Base-by-base conservation (phyloP, 441 rosid genomes). In the Erysimum cheiri region DNA sequence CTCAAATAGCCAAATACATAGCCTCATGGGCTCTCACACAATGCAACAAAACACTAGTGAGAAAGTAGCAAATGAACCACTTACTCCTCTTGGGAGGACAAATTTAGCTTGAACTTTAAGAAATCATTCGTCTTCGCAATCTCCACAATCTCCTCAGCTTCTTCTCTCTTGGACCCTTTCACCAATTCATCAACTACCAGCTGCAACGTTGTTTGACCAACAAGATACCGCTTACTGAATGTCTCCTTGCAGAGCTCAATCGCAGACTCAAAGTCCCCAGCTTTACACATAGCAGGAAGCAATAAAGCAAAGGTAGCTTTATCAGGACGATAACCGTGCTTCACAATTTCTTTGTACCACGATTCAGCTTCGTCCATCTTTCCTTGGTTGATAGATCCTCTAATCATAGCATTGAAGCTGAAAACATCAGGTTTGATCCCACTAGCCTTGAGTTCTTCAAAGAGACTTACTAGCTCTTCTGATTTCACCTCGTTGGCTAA, bases 81-180 rank as follows among this genome's bases (percentile, higher is more conserved):
- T 62, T 55, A 74, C 28, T 74, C 64, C 13, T 73, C 14, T 35
- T 63, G 14, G 6, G 67, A 58, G 15, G 88, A 75, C 69, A 83
- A 43, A 33, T 61, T 64, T 67, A 87, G 77, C 43, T 70, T 73
- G 8, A 76, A 79, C 6, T 13, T 76, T 59, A 71, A 61, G 75
- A 65, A 80, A 64, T 28, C 64, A 72, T 80, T 82, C 1, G 61
- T 37, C 70, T 80, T 85, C 12, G 81, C 89, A 3, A 85, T 84
- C 71, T 86, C 58, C 77, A 79, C 82, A 15, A 92, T 75, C 79
- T 84, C 82, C 81, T 80, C 73, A 6, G 93, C 93, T 40, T 88
- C 91, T 48, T 76, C 74, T 47, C 78, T 55, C 79, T 72, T 87
- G 5, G 80, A 82, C 47, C 61, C 84, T 74, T 77, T 70, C 14